phyloP scores from a whole-genome alignment of 805 yeast genomes.

The Wickerhamomyces pijperi region DNA sequence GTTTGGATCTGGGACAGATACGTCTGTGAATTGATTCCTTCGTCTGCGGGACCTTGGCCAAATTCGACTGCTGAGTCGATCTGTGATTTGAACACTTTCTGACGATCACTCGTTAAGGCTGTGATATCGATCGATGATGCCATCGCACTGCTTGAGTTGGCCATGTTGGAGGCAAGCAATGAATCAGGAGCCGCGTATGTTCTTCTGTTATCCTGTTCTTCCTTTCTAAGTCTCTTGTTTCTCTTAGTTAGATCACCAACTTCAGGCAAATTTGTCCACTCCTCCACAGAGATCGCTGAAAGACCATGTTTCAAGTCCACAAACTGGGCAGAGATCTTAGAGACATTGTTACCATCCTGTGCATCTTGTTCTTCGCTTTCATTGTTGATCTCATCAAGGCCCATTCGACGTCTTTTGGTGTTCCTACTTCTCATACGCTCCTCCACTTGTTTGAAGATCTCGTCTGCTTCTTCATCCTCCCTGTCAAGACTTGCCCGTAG shows the following conservation, averaged over 20 bases:
- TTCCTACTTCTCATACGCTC: constrained; percentile 27
- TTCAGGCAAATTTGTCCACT: constrained; percentile 81
- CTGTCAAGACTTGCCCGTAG: constrained; percentile 22
- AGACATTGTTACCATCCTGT: constrained; percentile 8
- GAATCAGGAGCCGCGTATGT: constrained; percentile 79
- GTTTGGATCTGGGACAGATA: constrained; percentile 29
- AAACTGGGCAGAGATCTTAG: constrained; percentile 41
- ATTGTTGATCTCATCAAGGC: constrained; percentile 5
- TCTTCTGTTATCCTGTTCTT: constrained; percentile 52
- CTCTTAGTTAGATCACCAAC: constrained; percentile 77
- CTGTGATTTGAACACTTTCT: constrained; percentile 42
- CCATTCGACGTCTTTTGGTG: constrained; percentile 11
- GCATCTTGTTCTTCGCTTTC: constrained; percentile 16
- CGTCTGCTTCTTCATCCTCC: constrained; percentile 74
- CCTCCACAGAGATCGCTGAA: constrained; percentile 44
- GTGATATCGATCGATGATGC: constrained; percentile 32
- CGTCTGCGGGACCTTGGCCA: constrained; percentile 2
- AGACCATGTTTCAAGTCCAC: constrained; percentile 57
- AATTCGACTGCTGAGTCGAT: constrained; percentile 29
- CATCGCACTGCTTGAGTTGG: too few species aligned
- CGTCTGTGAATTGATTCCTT: constrained; percentile 12
- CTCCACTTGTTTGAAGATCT: constrained; percentile 59
- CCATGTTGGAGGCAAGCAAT: too few species aligned
- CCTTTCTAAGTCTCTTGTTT: constrained; percentile 60
- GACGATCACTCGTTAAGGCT: constrained; percentile 53